Conservation (phyloP, 345 rosid species). For the Balakata baccata region DNA sequence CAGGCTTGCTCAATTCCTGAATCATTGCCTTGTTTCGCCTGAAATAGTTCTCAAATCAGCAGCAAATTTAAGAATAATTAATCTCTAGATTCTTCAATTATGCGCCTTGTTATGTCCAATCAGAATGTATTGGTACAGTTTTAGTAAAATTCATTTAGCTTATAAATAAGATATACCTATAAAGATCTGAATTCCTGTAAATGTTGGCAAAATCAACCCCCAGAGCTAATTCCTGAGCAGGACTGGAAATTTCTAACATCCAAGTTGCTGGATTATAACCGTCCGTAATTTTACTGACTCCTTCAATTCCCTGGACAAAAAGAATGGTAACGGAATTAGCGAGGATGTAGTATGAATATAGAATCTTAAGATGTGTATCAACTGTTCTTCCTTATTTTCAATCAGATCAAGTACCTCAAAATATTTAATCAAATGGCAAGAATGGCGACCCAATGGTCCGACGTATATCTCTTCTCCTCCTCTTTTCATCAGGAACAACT, state of each 20-base stretch:
- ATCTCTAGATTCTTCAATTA: neutral
- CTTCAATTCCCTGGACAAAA: conserved; percentile 44
- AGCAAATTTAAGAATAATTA: neutral
- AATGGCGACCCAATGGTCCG: conserved; percentile 70
- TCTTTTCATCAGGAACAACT: conserved; percentile 65
- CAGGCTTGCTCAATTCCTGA: conserved; percentile 47
- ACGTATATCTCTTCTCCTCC: conserved; percentile 83
- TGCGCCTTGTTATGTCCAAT: too few species aligned
- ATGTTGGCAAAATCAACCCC: conserved; percentile 57
- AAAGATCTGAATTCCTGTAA: conserved; percentile 56
- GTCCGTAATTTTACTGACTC: conserved; percentile 56
- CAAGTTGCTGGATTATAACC: conserved; percentile 88
- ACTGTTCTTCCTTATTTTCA: neutral
- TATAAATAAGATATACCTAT: conserved; percentile 50
- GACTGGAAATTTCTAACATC: conserved; percentile 69
- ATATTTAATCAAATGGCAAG: conserved; percentile 56
- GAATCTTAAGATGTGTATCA: neutral
- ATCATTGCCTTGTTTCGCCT: conserved; percentile 53
- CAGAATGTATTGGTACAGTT: too few species aligned
- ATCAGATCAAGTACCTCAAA: conserved; percentile 46
- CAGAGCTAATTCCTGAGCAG: conserved; percentile 56
- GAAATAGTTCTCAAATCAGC: conserved; percentile 3
- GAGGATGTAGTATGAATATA: neutral
- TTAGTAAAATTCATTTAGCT: too few species aligned
- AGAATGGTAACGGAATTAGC: neutral